These are phyloP conservation scores for Dictyophora rubrovolvata DNA, from an alignment of 768 basidiomycete genomes.

Conservation along the genomic window DNA sequence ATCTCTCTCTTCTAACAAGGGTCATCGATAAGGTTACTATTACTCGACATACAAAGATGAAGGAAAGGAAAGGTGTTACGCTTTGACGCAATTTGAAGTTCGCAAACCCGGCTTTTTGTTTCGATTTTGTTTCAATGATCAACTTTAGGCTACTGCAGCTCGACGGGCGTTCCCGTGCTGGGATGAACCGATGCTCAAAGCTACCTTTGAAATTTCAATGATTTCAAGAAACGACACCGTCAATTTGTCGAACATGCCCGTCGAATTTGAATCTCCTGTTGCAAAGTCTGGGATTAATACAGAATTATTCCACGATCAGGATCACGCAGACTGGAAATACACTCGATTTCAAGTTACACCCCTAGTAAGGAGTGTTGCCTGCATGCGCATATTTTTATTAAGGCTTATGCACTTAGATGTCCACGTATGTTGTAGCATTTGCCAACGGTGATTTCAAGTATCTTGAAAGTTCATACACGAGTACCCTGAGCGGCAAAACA, in stretches of 20 bases:
- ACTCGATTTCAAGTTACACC: conserved; percentile 76
- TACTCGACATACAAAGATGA: conserved; percentile 53
- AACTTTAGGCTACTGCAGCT: conserved; percentile 67
- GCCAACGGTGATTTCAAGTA: conserved; percentile 39
- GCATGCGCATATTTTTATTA: not conserved
- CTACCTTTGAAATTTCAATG: conserved; percentile 68
- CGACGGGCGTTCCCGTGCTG: conserved; percentile 78
- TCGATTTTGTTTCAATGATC: not conserved
- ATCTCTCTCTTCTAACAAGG: not conserved
- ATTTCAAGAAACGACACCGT: conserved; percentile 65
- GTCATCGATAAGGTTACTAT: conserved; percentile 43
- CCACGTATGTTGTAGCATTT: conserved; percentile 80
- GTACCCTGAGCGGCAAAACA: conserved; percentile 69
- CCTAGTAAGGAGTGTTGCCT: conserved; percentile 25
- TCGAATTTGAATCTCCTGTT: conserved; percentile 43
- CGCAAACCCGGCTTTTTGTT: not conserved
- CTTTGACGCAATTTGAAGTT: conserved; percentile 84
- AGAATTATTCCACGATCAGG: conserved; percentile 22
- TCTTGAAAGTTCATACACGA: conserved; percentile 65
- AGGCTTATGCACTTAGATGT: conserved; percentile 37
- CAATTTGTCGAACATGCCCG: conserved; percentile 83
- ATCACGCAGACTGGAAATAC: conserved; percentile 56
- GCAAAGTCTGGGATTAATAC: conserved; percentile 24
- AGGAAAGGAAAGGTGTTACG: conserved; percentile 55
- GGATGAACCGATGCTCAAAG: conserved; percentile 89